Base-by-base conservation (phyloP, 352 stramenopile species). In the Phytophthora pistaciae region DNA sequence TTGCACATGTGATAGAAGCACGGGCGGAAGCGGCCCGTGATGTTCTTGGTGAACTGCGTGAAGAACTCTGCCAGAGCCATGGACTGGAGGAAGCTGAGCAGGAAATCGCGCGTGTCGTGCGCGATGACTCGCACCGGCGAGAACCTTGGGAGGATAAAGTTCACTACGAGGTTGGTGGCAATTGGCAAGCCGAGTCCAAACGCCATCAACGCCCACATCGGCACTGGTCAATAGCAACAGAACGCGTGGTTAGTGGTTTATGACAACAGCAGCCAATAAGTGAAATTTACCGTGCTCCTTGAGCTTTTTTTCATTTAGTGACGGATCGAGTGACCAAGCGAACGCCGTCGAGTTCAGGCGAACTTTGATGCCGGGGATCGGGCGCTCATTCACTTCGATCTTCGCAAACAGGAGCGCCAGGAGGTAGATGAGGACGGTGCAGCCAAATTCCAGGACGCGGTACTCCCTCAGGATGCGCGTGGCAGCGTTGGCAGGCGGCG, bases 1-100 rank as follows among this genome's bases (percentile, higher is more conserved):
- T 82, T 78, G 64, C 85, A 93, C 83, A 93, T 93, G 70, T 88
- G 67, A 64, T 91, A 88, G 60, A 91, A 91, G 68, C 78, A 84
- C 54, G 85, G 85, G 18, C 85, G 85, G 63, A 93, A 91, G 49
- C 85, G 83, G 3, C 85, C 85, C 0, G 80, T 85, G 53, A 87
- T 80, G 70, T 84, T 86, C 70, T 93, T 93, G 10, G 80, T 78
- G 53, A 93, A 88, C 56, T 91, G 79, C 23, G 83, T 93, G 16
- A 90, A 65, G 21, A 91, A 50, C 60, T 74, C 53, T 11, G 73
- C 67, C 29, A 93, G 63, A 4, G 75, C 65, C 16, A 68, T 69
- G 3, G 83, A 87, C 54, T 83, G 73, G 48, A 85, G 54, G 10
- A 93, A 55, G 36, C 70, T 85, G 46, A 93, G 63, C 42, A 91